A percentile compares a stretch with the other conserved stretches of the same genome.
These are phyloP conservation scores for Uronychia setigera DNA, from an alignment of 73 alveolate genomes.

Conservation along the genomic window DNA sequence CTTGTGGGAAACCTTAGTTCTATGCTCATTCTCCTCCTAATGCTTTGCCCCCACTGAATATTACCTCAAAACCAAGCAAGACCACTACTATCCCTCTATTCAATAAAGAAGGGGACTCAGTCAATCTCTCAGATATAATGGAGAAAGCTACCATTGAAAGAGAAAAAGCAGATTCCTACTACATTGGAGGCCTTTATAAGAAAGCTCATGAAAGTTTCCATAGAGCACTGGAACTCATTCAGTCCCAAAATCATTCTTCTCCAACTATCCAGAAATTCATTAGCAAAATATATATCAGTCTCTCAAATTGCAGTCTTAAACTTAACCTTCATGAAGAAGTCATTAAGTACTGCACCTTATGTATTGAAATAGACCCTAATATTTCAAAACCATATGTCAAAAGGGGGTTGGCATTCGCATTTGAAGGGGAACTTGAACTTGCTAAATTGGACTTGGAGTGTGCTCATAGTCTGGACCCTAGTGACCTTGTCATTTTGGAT, in stretches of 20 bases:
- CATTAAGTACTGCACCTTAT: slow-evolving; percentile 37
- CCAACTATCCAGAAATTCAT: slow-evolving; percentile 22
- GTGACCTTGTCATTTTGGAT: slow-evolving; percentile 4
- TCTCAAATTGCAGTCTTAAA: slow-evolving; percentile 18
- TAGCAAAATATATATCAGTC: neutral
- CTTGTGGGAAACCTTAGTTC: slow-evolving; percentile 1
- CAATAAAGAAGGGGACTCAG: neutral
- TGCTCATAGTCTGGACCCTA: slow-evolving; percentile 20
- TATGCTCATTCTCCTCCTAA: neutral
- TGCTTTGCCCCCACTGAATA: neutral
- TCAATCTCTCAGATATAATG: neutral
- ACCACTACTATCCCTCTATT: neutral
- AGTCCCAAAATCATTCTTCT: slow-evolving; percentile 7
- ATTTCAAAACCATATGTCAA: slow-evolving; percentile 10
- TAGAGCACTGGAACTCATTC: neutral
- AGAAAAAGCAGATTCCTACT: slow-evolving; percentile 40
- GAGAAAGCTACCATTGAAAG: slow-evolving; percentile 4
- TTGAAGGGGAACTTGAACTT: neutral
- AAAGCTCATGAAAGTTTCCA: slow-evolving; percentile 12
- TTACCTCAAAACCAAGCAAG: neutral
- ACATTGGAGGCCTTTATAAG: slow-evolving; percentile 20
- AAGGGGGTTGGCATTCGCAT: slow-evolving; percentile 13
- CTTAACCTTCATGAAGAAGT: slow-evolving; percentile 33
- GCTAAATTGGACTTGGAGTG: slow-evolving; percentile 10
- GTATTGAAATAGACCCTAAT: slow-evolving; percentile 39